Conservation (phyloP, 75 land plant species). For the Sequoia sempervirens region DNA sequence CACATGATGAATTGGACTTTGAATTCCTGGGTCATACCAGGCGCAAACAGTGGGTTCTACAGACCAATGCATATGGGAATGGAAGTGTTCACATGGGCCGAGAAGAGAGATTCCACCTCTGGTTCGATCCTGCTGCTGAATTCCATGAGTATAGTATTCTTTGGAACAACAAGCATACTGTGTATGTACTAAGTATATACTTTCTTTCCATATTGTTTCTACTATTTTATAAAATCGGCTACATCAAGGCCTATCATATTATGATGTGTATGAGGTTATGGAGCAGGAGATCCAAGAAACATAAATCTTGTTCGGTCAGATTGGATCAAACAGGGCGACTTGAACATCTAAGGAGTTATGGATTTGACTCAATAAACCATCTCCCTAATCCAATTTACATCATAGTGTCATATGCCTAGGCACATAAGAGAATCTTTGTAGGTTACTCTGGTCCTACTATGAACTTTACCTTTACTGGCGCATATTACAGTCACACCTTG, state of each 20-base stretch:
- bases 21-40: constrained; percentile 58
- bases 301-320: neutral
- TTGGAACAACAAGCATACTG: constrained; percentile 61
- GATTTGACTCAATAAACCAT: neutral
- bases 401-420: neutral
- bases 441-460: neutral
- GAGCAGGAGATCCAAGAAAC: neutral
- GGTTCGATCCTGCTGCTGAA: constrained; percentile 62
- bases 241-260: neutral
- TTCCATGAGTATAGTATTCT: constrained; percentile 64
- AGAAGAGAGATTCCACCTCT: constrained; percentile 53
- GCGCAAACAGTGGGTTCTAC: constrained; percentile 47
- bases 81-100: constrained; percentile 38
- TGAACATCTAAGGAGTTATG: neutral
- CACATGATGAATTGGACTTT: constrained; percentile 73
- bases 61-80: constrained; percentile 59
- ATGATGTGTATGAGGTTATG: neutral
- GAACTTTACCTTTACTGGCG: neutral
- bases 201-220: neutral
- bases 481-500: neutral
- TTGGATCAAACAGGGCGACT: neutral
- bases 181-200: constrained; percentile 32
- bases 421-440: too few species aligned
- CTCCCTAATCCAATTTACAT: neutral
- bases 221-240: neutral